A percentile compares a stretch with the other conserved stretches of the same genome.
Conservation (phyloP, 352 stramenopile genomes). For the Pythium guiyangense region DNA sequence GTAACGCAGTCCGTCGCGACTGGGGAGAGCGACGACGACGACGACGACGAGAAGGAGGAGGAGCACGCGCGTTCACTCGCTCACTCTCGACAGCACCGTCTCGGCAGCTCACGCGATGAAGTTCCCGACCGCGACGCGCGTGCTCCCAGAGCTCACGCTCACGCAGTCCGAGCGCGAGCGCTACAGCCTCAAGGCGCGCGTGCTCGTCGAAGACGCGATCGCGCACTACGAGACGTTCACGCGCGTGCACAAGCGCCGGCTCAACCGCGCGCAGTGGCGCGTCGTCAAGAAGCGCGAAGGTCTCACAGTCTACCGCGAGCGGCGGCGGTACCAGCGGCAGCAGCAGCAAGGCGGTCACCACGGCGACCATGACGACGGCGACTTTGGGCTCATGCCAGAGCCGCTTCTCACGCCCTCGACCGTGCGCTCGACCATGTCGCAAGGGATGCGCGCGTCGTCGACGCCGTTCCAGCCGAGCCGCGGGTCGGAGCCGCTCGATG, state of each 20-base stretch:
- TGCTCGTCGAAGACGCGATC: constrained; percentile 37
- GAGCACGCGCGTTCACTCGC: too few species aligned
- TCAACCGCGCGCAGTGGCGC: constrained; percentile 36
- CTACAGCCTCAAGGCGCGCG: constrained; percentile 10
- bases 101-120: constrained; percentile 6
- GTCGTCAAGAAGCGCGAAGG: constrained; percentile 36
- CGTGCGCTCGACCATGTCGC: constrained; percentile 9
- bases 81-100: neutral
- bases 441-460: constrained; percentile 7
- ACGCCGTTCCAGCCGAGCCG: neutral
- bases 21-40: too few species aligned
- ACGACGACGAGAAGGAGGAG: too few species aligned
- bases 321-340: neutral
- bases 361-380: neutral
- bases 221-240: constrained; percentile 30
- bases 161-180: constrained; percentile 4
- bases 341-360: neutral
- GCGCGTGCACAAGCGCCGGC: constrained; percentile 15
- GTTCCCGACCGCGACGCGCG: constrained; percentile 9
- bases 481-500: constrained; percentile 11
- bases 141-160: constrained; percentile 9
- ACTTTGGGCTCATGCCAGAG: constrained; percentile 1
- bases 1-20: too few species aligned
- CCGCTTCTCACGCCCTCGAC: constrained; percentile 9
- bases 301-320: constrained; percentile 30